These are phyloP conservation scores for Nothopassalora personata DNA, from an alignment of 2,329 filamentous ascomycete genomes.

Conservation along the genomic window DNA sequence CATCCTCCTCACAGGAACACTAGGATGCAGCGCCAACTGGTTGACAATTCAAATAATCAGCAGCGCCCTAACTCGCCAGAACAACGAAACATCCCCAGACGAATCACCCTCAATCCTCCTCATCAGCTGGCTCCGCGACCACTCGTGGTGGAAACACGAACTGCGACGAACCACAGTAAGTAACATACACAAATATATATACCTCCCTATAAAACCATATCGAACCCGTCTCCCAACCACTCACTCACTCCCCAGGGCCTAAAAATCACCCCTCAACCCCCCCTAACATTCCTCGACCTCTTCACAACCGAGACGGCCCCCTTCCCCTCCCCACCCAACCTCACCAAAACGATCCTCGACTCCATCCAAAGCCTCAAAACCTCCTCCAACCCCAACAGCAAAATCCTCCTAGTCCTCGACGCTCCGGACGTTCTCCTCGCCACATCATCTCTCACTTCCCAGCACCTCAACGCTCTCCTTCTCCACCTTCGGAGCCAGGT, in stretches of 20 bases:
- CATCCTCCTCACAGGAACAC: conserved; percentile 62
- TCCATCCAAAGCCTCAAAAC: conserved; percentile 1
- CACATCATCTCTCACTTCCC: conserved; percentile 24
- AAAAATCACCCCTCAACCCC: conserved; percentile 61
- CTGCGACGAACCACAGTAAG: conserved; percentile 30
- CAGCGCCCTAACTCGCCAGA: conserved; percentile 36
- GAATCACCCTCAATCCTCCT: conserved; percentile 53
- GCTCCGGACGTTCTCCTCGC: conserved; percentile 41
- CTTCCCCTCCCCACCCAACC: background rate
- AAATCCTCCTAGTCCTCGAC: conserved; percentile 43
- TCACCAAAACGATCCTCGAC: background rate
- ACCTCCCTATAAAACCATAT: too few species aligned
- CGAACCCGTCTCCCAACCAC: too few species aligned
- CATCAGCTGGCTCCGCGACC: conserved; percentile 76
- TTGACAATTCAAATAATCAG: conserved; percentile 49
- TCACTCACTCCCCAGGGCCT: conserved; percentile 55
- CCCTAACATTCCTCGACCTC: conserved; percentile 71
- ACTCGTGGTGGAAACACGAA: conserved; percentile 71
- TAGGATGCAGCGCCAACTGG: conserved; percentile 51
- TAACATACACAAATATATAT: too few species aligned
- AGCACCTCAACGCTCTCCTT: conserved; percentile 28
- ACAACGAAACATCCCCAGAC: conserved; percentile 26
- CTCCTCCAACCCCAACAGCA: background rate
- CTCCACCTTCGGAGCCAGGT: conserved; percentile 36
- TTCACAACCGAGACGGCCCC: conserved; percentile 38